Conservation (phyloP, 495 filamentous ascomycete genomes). For the Bathelium albidoporum region DNA sequence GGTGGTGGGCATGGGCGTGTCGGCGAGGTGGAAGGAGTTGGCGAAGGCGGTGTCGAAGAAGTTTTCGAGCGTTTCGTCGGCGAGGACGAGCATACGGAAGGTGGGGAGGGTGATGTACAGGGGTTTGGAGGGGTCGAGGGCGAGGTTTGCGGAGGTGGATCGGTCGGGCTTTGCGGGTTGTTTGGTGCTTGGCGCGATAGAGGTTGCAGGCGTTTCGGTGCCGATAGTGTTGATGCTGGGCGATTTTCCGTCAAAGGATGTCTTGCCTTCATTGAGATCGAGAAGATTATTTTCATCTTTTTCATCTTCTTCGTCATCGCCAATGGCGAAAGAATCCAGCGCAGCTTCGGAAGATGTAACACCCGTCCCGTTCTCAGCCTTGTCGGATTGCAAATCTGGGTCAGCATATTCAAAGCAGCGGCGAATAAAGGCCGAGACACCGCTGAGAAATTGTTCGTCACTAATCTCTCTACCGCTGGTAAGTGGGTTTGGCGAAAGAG, state of each 20-base stretch:
- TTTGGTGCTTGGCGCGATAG: background rate
- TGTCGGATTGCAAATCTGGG: slow-evolving; percentile 64
- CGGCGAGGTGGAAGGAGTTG: slow-evolving; percentile 58
- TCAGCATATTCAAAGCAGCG: slow-evolving; percentile 98
- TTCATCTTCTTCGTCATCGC: slow-evolving; percentile 62
- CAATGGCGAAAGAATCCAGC: slow-evolving; percentile 55
- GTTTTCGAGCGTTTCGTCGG: slow-evolving; percentile 87
- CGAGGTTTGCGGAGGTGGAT: slow-evolving; percentile 66
- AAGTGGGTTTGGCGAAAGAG: background rate
- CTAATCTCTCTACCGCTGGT: slow-evolving; percentile 29
- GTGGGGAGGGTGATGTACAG: slow-evolving; percentile 94
- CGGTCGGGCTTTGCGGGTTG: slow-evolving; percentile 33
- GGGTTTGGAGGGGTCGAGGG: slow-evolving; percentile 83
- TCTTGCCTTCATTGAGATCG: slow-evolving; percentile 34
- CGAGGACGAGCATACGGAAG: slow-evolving; percentile 96
- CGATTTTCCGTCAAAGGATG: slow-evolving; percentile 16
- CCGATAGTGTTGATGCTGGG: slow-evolving; percentile 10
- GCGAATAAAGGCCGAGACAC: slow-evolving; percentile 88
- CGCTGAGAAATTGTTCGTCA: slow-evolving; percentile 77
- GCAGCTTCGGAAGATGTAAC: slow-evolving; percentile 28
- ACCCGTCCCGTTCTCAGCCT: slow-evolving; percentile 24
- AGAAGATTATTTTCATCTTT: slow-evolving; percentile 63
- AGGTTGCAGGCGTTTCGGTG: slow-evolving; percentile 11
- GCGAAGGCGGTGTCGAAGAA: slow-evolving; percentile 85
- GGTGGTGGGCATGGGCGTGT: slow-evolving; percentile 34